These are phyloP conservation scores for Cystofilobasidium ferigula DNA, from an alignment of 768 basidiomycete genomes.

Conservation along the genomic window DNA sequence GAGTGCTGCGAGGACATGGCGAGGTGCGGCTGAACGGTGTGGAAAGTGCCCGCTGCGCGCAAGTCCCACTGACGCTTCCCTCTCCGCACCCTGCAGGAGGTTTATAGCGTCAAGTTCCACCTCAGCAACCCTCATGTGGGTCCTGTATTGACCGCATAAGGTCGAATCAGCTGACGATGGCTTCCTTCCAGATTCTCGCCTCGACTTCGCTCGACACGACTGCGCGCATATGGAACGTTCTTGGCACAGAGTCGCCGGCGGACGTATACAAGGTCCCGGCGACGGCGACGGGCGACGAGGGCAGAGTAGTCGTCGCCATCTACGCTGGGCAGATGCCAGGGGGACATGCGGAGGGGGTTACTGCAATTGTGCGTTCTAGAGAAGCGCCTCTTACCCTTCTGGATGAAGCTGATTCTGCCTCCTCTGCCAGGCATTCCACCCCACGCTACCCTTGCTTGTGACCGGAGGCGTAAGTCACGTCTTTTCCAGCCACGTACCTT, in stretches of 20 bases:
- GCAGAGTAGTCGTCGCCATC: slow-evolving; percentile 1
- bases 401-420: neutral
- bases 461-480: slow-evolving; percentile 18
- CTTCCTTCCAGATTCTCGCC: slow-evolving; percentile 30
- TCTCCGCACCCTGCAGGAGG: slow-evolving; percentile 22
- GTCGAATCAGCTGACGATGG: neutral
- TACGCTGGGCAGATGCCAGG: slow-evolving; percentile 10
- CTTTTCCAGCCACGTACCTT: no score
- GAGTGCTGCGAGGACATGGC: slow-evolving; percentile 32
- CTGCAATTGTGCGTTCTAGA: slow-evolving; percentile 2
- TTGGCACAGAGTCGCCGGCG: slow-evolving; percentile 20
- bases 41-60: no score
- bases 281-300: slow-evolving; percentile 20
- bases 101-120: slow-evolving; percentile 28
- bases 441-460: slow-evolving; percentile 12
- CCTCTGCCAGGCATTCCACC: slow-evolving; percentile 14
- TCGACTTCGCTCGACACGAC: slow-evolving; percentile 33
- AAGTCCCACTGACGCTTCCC: neutral
- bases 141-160: neutral
- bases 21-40: slow-evolving; percentile 31
- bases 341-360: slow-evolving; percentile 18
- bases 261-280: slow-evolving; percentile 3
- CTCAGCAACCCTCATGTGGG: slow-evolving; percentile 23
- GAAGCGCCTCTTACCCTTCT: neutral
- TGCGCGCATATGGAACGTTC: slow-evolving; percentile 33